These are phyloP conservation scores for Moesziomyces parantarcticus DNA, from an alignment of 1,284 basidiomycete genomes.

Conservation along the genomic window DNA sequence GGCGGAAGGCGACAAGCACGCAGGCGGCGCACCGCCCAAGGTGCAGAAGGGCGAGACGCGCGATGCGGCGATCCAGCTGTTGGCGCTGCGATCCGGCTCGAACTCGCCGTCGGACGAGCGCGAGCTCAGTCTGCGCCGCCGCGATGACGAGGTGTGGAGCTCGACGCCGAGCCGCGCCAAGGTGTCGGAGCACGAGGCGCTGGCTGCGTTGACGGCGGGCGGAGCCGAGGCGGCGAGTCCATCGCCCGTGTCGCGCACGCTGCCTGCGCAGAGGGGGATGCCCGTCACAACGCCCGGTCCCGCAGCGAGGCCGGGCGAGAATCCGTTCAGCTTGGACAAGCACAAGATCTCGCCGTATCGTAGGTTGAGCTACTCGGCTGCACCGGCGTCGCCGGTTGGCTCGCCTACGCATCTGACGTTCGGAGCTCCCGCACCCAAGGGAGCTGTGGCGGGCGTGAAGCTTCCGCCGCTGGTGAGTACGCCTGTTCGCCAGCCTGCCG, in stretches of 20 bases:
- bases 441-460: constrained; percentile 20
- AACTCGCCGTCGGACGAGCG: constrained; percentile 47
- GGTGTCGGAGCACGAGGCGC: constrained; percentile 35
- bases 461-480: constrained; percentile 44
- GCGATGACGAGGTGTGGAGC: constrained; percentile 31
- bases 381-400: constrained; percentile 20
- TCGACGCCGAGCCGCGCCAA: constrained; percentile 36
- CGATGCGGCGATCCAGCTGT: constrained; percentile 46
- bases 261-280: constrained; percentile 27
- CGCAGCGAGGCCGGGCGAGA: constrained; percentile 17
- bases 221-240: constrained; percentile 25
- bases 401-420: constrained; percentile 35
- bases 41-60: constrained; percentile 39
- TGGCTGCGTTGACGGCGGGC: constrained; percentile 36
- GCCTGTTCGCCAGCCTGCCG: constrained; percentile 17
- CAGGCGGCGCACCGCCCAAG: constrained; percentile 5
- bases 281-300: constrained; percentile 37
- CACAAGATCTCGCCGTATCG: constrained; percentile 58
- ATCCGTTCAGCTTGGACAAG: constrained; percentile 61
- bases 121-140: constrained; percentile 25
- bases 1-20: constrained; percentile 4
- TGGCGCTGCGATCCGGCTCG: constrained; percentile 44
- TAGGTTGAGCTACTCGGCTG: constrained; percentile 43
- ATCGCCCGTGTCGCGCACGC: constrained; percentile 30
- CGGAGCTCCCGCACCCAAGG: constrained; percentile 16